Evolutionary conservation across 2,329 filamentous ascomycete genomes (phyloP), one percentile per base, ranked within the genome.

Genomic region (Aspergillus japonicus): DNA sequence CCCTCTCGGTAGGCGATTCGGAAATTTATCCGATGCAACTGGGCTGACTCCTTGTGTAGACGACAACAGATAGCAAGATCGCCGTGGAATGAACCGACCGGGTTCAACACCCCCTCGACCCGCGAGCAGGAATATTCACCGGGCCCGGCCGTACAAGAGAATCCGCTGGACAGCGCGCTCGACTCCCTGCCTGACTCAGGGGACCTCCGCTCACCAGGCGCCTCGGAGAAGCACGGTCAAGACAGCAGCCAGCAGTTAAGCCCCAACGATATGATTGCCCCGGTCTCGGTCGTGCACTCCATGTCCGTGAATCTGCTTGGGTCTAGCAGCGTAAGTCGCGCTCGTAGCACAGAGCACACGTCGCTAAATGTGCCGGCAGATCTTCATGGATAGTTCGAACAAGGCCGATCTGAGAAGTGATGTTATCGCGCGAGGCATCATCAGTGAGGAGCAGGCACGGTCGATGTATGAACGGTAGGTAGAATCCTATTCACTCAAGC

Each of bases 221-320:
- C 66, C 2, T 60, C 59, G 21, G 66, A 73, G 51, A 62, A 69
- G 33, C 66, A 66, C 62, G 67, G 69, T 4, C 66, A 67, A 1
- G 72, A 75, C 11, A 68, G 69, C 11, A 68, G 69, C 8, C 72
- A 75, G 53, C 71, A 74, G 16, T 61, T 75, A 12, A 74, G 68
- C 26, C 71, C 73, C 1, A 71, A 72, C 56, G 73, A 75, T 53
- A 74, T 74, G 73, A 74, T 75, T 44, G 73, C 73, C 5, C 73
- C 73, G 1, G 69, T 66, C 2, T 74, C 72, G 10, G 71, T 68
- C 2, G 68, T 74, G 57, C 73, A 75, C 58, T 74, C 72, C 1
- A 74, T 75, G 72, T 75, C 73, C 10, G 71, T 75, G 23, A 75
- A 74, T 47, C 59, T 75, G 14, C 54, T 70, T 1, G 73, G 66